Evolutionary conservation across 2,329 filamentous ascomycete genomes (phyloP), one percentile per base, ranked within the genome.

Genomic region (Corynespora cassiicola): DNA sequence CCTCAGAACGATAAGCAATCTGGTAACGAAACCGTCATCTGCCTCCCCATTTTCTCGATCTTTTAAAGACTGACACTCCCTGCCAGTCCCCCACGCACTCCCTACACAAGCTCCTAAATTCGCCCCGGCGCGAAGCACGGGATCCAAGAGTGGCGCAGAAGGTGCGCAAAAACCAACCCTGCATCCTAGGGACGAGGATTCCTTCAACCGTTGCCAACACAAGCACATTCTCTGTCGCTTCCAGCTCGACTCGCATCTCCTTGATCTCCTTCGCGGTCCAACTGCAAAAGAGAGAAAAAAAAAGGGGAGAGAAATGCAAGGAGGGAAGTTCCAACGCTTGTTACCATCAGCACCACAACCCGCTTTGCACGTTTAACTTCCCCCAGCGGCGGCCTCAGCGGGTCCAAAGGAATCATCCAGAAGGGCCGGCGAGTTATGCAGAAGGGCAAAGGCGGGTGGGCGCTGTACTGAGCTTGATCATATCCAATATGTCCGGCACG

Each of bases 401-500:
- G 66, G 61, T 66, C 64, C 57, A 48, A 55, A 59, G 12, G 61
- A 65, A 61, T 47, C 64, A 69, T 54, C 57, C 59, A 55, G 39
- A 43, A 54, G 59, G 62, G 61, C 59, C 50, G 58, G 59, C 55
- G 55, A 50, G 53, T 49, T 48, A 51, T n/a, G 50, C 47, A 41
- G 56, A 55, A 48, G 50, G 48, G 50, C 43, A 50, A 45, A 54
- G 53, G 65, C 63, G 63, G 69, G 61, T 63, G 67, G 71, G 57
- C 68, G n/a, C n/a, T n/a, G n/a, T n/a, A n/a, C n/a, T n/a, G n/a
- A n/a, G n/a, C n/a, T n/a, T n/a, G 63, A 70, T 61, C 66, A 71
- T 71, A 61, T 64, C 67, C 67, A 63, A 65, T 63, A 64, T 69
- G 61, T 66, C 65, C 69, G 68, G 66, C 61, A n/a, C 65, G 52